Conservation (phyloP, 1,284 basidiomycete species). For the Volvariella volvacea region DNA sequence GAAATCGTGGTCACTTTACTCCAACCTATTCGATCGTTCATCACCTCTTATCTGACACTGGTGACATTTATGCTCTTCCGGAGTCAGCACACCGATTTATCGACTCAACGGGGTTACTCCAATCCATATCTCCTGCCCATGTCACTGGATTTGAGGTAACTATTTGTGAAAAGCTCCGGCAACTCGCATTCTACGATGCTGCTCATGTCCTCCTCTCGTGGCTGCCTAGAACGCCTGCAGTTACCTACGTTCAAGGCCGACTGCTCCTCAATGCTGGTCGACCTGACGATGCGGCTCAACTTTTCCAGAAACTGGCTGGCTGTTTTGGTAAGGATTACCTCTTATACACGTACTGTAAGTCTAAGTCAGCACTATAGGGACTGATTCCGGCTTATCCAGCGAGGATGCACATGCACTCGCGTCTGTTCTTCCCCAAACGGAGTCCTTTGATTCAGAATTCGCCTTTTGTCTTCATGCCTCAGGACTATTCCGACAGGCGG, state of each 20-base stretch:
- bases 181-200: conserved; percentile 57
- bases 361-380: conserved; percentile 30
- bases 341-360: conserved; percentile 8
- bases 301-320: conserved; percentile 73
- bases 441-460: conserved; percentile 54
- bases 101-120: conserved; percentile 56
- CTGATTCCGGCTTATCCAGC: conserved; percentile 41
- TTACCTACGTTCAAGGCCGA: conserved; percentile 67
- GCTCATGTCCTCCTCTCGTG: conserved; percentile 63
- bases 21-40: conserved; percentile 69
- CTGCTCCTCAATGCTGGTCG: conserved; percentile 67
- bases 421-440: conserved; percentile 53
- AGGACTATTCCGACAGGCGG: conserved; percentile 61
- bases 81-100: conserved; percentile 63
- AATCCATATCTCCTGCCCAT: conserved; percentile 55
- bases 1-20: conserved; percentile 35
- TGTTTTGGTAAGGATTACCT: conserved; percentile 56
- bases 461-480: conserved; percentile 75
- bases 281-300: conserved; percentile 64
- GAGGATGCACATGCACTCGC: conserved; percentile 63
- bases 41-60: conserved; percentile 52
- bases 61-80: conserved; percentile 39
- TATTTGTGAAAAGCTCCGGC: conserved; percentile 65
- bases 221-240: conserved; percentile 72
- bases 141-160: conserved; percentile 62